Percentiles rank a stretch among this genome's conserved stretches.
phyloP scores from a whole-genome alignment of 2,329 filamentous ascomycete genomes.

The Sporothrix mexicana region DNA sequence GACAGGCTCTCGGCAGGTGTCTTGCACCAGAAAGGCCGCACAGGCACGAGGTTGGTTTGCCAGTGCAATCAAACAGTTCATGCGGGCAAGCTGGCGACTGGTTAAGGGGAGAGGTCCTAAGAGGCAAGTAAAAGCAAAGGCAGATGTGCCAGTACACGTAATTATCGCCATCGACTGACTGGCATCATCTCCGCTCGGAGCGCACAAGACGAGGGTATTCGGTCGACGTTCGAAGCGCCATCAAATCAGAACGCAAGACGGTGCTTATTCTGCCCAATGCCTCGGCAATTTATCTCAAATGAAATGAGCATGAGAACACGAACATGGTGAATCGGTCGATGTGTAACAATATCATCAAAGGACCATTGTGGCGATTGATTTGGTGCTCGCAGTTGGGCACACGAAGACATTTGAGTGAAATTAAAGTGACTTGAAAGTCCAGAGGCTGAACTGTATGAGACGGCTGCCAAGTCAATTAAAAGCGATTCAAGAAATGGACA shows the following conservation, averaged over 20 bases:
- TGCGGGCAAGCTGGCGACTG: neutral
- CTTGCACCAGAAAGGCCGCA: neutral
- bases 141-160: too few species aligned
- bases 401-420: neutral
- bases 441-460: too few species aligned
- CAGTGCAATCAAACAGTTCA: slow-evolving; percentile 18
- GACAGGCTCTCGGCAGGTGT: slow-evolving; percentile 14
- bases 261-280: neutral
- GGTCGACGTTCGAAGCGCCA: neutral
- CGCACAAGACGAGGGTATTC: slow-evolving; percentile 2
- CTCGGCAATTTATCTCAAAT: slow-evolving; percentile 15
- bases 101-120: neutral
- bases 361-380: neutral
- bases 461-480: too few species aligned
- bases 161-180: neutral
- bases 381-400: neutral
- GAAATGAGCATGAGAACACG: neutral
- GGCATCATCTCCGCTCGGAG: slow-evolving; percentile 2
- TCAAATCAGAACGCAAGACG: neutral
- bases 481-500: neutral
- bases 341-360: neutral
- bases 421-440: neutral
- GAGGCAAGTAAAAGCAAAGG: neutral
- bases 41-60: slow-evolving; percentile 1
- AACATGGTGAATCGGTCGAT: neutral